Evolutionary conservation across 192 early-diverging fungal genomes (phyloP), one percentile per base, ranked within the genome.

Genomic region (Rhizoclosmatium globosum): DNA sequence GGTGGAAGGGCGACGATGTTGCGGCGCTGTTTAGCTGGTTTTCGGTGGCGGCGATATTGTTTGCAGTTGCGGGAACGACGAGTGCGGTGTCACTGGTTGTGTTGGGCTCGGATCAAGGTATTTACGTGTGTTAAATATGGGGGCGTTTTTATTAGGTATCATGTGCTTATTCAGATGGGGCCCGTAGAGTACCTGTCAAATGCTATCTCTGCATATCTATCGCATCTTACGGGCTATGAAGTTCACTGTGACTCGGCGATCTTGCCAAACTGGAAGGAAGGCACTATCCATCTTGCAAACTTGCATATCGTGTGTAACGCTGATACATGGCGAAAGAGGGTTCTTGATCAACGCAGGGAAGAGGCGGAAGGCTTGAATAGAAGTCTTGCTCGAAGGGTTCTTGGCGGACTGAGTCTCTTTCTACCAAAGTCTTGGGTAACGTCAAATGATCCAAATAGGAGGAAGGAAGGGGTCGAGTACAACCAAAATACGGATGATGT

Each of bases 241-340:
- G 92, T 99, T 21, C 90, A 88, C 2, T 97, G 98, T 76, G 96
- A 97, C 62, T 92, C 94, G 2, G 95, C 95, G 2, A 96, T 98
- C 65, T 90, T 94, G 3, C 98, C 98, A 0, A 92, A 93, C 45
- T 99, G 98, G 98, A 89, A 93, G 57, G 90, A 92, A 23, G 97
- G 97, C 9, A 88, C 90, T 6, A 96, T 99, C 64, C 86, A 92
- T 11, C 86, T 99, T 17, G 92, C 88, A 45, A 98, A 98, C 82
- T 95, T 99, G 7, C 83, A 82, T 3, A 78, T 91, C 19, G 41
- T 80, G 2, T 87, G 86, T 71, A 88, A 76, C 67, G 81, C 64
- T n/a, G 68, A 82, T 41, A 84, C 84, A 1, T 87, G 86, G 88
- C 81, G 47, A 60, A 78, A 72, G 50, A 45, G 76, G 39, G 60